phyloP scores from a whole-genome alignment of 75 land plant species.

The Larix kaempferi region DNA sequence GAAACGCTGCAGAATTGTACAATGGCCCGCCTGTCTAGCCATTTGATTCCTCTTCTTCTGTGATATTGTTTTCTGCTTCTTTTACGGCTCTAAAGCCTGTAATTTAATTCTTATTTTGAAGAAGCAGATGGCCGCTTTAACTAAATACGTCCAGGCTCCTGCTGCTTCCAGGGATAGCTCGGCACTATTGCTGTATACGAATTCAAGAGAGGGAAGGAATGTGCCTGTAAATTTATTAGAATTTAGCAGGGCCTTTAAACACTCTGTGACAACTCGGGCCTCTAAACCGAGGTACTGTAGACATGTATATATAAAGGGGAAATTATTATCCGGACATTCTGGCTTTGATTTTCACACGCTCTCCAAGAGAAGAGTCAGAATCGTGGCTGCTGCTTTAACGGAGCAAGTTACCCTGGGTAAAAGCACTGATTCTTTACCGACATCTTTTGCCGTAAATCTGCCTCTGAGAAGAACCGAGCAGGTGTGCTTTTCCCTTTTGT shows the following conservation, averaged over 20 bases:
- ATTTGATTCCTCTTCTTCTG: too few relatives aligned
- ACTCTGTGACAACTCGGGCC: not conserved
- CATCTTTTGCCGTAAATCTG: not conserved
- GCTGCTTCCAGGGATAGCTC: not conserved
- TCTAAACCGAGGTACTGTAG: not conserved
- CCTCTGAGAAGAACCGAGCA: not conserved
- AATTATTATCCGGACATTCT: not conserved
- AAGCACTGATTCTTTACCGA: not conserved
- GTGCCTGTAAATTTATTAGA: not conserved
- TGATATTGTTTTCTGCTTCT: too few relatives aligned
- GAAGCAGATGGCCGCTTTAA: not conserved
- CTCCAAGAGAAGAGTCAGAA: not conserved
- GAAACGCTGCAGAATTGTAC: too few relatives aligned
- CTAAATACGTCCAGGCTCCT: not conserved
- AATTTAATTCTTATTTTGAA: too few relatives aligned
- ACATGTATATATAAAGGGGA: not conserved
- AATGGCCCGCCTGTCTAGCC: too few relatives aligned
- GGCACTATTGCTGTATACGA: not conserved
- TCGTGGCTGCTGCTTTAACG: conserved; percentile 4
- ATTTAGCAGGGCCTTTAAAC: not conserved
- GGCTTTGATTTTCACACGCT: too few relatives aligned
- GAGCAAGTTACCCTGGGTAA: not conserved
- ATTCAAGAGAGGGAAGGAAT: not conserved
- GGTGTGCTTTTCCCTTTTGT: not conserved
- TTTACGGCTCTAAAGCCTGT: too few relatives aligned